Evolutionary conservation across 2,329 filamentous ascomycete genomes (phyloP), one percentile per base, ranked within the genome.

Genomic region (Fusarium sp.): DNA sequence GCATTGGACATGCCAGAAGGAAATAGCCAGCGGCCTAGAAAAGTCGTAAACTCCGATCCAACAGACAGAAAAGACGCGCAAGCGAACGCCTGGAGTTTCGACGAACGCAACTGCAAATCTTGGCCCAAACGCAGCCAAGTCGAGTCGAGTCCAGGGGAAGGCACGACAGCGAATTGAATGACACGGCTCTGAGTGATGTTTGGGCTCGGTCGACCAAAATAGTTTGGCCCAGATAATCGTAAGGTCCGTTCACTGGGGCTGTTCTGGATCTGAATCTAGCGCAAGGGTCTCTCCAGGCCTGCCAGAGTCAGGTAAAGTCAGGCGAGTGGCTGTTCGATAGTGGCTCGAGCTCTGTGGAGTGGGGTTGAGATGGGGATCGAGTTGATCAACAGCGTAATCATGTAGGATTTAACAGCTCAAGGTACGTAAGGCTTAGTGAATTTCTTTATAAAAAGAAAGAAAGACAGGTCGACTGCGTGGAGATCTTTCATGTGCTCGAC

Each of bases 191-290:
- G 59, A 52, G 52, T 61, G 70, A 54, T 54, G 50, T 47, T 64
- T 55, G 27, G 59, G 53, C 60, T 75, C 73, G 73, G 73, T 75
- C 72, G 66, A 72, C 73, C 54, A 73, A 75, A 72, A 55, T 61
- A 71, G 73, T 59, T 65, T 75, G 73, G 73, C 27, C 50, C 42
- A 45, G 66, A 53, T 59, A 66, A 65, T 74, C 63, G 59, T 63
- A 50, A 59, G 73, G 73, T 66, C 73, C 72, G 72, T 75, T 68
- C 68, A 47, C 70, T 61, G 68, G 57, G 63, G 43, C 61, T 61
- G 68, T 69, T 69, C 73, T 75, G 71, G 71, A 73, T 74, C 73
- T 74, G 69, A 64, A 74, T 74, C 73, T 71, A 63, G 66, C 22
- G 55, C 61, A 66, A 29, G 62, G 63, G 55, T 66, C 62, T 66